Evolutionary conservation across 169 alveolate genomes (phyloP), one percentile per base, ranked within the genome.

Genomic region (Cryptosporidium viatorum): DNA sequence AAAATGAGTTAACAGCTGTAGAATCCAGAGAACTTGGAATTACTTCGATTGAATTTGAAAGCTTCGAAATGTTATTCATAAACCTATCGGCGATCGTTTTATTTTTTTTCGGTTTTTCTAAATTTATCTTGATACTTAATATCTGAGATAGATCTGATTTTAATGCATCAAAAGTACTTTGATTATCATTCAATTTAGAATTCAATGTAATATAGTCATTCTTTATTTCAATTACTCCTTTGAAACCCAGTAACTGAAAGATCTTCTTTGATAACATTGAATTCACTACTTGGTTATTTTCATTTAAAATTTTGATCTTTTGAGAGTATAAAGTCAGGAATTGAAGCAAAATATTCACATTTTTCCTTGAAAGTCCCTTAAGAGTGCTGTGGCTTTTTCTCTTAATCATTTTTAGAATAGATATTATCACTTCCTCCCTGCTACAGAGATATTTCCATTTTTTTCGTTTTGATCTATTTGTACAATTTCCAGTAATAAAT

Each of bases 301-400:
- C 18, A 4, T 9, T 35, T 26, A 26, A 3, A 9, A 80, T 14
- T 18, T 23, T 62, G 10, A 60, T 21, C 0, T 10, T 9, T 26
- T 60, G 69, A 41, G 89, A 80, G 45, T 80, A 80, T 29, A 65
- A 35, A 16, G 12, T 29, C 45, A 80, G 59, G 26, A 80, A 80
- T 1, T 67, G 29, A 62, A 80, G 75, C 21, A 80, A n/a, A 59
- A 80, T 29, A 10, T 12, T 35, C 29, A 80, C 23, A 41, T 14
- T 48, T 12, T 50, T 35, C 29, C 8, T 23, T 2, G 89, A 29
- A 4, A 65, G 45, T 5, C 89, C 89, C 16, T 41, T 59, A 9
- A 80, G 45, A 21, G 89, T 80, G 26, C 80, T 37, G 68, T 80
- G 62, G 16, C 23, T 23, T 60, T 10, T 18, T 80, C 89, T 80